These are phyloP conservation scores for Lignosus rhinocerotis DNA, from an alignment of 1,284 basidiomycete genomes.

Conservation along the genomic window DNA sequence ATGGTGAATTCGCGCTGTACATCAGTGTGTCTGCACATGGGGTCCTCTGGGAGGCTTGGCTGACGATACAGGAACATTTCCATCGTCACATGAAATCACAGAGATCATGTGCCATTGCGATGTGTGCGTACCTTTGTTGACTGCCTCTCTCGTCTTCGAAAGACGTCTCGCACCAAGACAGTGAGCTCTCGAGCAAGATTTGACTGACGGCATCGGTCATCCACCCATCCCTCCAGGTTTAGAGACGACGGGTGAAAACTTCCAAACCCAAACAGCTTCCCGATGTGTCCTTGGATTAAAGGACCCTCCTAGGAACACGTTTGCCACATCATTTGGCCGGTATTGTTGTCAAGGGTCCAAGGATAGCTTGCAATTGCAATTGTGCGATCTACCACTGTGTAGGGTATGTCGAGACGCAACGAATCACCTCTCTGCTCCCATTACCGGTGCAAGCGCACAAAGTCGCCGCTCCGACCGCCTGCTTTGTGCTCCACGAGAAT, in stretches of 20 bases:
- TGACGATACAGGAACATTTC: background rate
- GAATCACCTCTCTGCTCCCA: conserved; percentile 4
- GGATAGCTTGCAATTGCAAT: background rate
- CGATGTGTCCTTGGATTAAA: background rate
- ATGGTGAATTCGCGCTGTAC: too few species aligned
- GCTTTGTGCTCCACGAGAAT: conserved; percentile 69
- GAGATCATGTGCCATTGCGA: background rate
- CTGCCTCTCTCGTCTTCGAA: background rate
- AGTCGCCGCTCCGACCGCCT: conserved; percentile 77
- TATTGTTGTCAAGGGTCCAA: background rate
- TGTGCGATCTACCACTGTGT: background rate
- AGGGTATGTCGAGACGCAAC: background rate
- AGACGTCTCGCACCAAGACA: background rate
- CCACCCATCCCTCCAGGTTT: background rate
- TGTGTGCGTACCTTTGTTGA: background rate
- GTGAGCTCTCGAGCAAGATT: background rate
- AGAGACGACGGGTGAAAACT: background rate
- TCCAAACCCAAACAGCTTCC: background rate
- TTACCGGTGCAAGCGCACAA: conserved; percentile 32
- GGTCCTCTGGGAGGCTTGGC: too few species aligned
- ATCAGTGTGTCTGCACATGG: too few species aligned
- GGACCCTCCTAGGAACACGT: background rate
- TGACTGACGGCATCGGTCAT: background rate
- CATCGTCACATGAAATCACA: background rate
- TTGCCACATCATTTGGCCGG: background rate